A percentile compares a stretch with the other conserved stretches of the same genome.
Conservation (phyloP, 352 stramenopile species). For the Globisporangium viniferum region DNA sequence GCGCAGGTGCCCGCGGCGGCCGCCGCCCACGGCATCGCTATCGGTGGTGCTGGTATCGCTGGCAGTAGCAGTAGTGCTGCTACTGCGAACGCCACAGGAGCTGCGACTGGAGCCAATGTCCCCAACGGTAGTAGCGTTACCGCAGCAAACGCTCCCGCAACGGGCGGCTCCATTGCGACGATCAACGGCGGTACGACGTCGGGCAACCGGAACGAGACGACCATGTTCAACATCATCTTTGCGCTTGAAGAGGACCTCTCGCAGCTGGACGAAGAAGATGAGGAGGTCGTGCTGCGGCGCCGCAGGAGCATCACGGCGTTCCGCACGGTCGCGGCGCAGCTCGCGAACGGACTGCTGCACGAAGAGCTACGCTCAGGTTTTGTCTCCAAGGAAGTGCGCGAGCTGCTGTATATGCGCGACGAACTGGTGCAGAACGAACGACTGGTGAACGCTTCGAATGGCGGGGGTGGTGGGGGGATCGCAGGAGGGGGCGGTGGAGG, state of each 20-base stretch:
- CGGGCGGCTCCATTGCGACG: background rate
- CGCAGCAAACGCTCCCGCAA: background rate
- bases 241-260: slow-evolving; percentile 52
- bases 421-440: slow-evolving; percentile 74
- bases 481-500: slow-evolving; percentile 19
- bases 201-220: slow-evolving; percentile 51
- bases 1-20: slow-evolving; percentile 11
- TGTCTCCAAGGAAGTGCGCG: slow-evolving; percentile 71
- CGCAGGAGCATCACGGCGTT: slow-evolving; percentile 49
- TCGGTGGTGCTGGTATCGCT: background rate
- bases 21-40: background rate
- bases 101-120: background rate
- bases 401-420: slow-evolving; percentile 77
- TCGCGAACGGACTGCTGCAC: slow-evolving; percentile 79
- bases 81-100: background rate
- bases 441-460: slow-evolving; percentile 22
- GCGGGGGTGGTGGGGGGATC: background rate
- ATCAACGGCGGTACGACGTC: slow-evolving; percentile 14
- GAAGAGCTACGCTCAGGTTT: slow-evolving; percentile 80
- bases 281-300: slow-evolving; percentile 31
- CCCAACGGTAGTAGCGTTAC: background rate
- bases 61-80: background rate
- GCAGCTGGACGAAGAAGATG: slow-evolving; percentile 26
- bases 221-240: slow-evolving; percentile 90
- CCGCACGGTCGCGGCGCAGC: slow-evolving; percentile 61